Evolutionary conservation across 2,329 filamentous ascomycete genomes (phyloP).

Genomic region (Phyllosticta citrichinensis): DNA sequence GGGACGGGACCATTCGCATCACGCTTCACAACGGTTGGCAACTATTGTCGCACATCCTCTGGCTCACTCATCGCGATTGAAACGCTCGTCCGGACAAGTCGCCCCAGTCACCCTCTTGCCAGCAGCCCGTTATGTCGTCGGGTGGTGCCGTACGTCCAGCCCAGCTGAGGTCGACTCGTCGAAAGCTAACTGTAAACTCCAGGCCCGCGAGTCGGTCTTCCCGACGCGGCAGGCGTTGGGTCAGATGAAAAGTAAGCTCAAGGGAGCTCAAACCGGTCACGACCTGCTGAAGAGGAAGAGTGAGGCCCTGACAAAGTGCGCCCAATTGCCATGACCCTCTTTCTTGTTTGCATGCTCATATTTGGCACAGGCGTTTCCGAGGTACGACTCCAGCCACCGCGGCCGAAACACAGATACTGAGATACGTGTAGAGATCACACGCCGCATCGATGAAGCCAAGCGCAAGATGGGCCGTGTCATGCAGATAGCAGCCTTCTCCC

Average conservation of each 20-base stretch:
- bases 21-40: background rate
- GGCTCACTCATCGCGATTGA: background rate
- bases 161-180: conserved; percentile 13
- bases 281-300: conserved; percentile 95
- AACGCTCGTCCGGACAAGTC: background rate
- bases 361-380: conserved; percentile 63
- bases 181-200: conserved; percentile 16
- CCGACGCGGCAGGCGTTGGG: conserved; percentile 94
- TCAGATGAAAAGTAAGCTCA: conserved; percentile 96
- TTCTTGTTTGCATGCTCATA: conserved; percentile 11
- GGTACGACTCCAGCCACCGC: conserved; percentile 41
- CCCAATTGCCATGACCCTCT: conserved; percentile 12
- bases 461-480: conserved; percentile 99
- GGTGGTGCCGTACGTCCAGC: conserved; percentile 39
- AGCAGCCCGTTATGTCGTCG: conserved; percentile 33
- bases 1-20: no score
- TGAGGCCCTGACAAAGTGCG: conserved; percentile 92
- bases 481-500: conserved; percentile 96
- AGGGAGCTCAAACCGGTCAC: conserved; percentile 68
- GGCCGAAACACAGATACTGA: background rate
- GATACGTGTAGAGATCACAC: conserved; percentile 62
- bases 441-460: conserved; percentile 96
- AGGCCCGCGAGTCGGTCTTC: conserved; percentile 96
- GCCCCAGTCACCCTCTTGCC: background rate
- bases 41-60: background rate